Evolutionary conservation across 257 asterid species (phyloP), one percentile per base, ranked within the genome.

Genomic region (Solanum phureja): DNA sequence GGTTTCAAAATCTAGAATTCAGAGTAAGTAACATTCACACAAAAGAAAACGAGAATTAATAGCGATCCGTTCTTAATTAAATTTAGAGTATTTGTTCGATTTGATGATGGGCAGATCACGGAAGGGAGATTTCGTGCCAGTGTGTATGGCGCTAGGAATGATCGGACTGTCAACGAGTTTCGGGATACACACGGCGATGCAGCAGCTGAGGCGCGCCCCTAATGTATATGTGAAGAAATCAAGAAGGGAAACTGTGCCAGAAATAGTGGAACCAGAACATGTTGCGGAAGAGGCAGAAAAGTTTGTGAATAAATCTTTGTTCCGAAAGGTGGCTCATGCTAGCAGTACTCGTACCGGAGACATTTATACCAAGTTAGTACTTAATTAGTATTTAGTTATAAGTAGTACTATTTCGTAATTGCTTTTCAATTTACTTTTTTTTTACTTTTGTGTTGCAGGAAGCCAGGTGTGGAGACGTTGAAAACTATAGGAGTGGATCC

Each of bases 201-300:
- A 94, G 42, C 94, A 94, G 88, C 89, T 95, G 27, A 84, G 92
- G 62, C 83, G 88, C 4, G 91, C 93, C 7, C 98, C 98, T 3
- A 93, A 94, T 35, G 98, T 94, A 16, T 86, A 21, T 21, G 87
- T 94, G 60, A 92, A 90, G 88, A 95, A 95, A 85, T 92, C 95
- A 11, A 90, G 93, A 24, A 89, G 98, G 88, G 95, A 92, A 81
- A 94, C 94, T 0, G 11, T 95, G 0, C 97, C 96, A 27, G 97
- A 95, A 88, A 91, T 93, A 76, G 92, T 82, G 84, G 95, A 93
- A 89, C 98, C 98, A 21, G 98, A 95, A 72, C 87, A 79, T 21
- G 96, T 93, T 33, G 87, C 90, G 7, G 91, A 93, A 87, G 91
- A 91, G 35, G 87, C 95, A 0, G 93, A 93, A 6, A 88, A 87